Evolutionary conservation across 2,329 filamentous ascomycete genomes (phyloP).

Genomic region (Aspergillus quadricinctus): DNA sequence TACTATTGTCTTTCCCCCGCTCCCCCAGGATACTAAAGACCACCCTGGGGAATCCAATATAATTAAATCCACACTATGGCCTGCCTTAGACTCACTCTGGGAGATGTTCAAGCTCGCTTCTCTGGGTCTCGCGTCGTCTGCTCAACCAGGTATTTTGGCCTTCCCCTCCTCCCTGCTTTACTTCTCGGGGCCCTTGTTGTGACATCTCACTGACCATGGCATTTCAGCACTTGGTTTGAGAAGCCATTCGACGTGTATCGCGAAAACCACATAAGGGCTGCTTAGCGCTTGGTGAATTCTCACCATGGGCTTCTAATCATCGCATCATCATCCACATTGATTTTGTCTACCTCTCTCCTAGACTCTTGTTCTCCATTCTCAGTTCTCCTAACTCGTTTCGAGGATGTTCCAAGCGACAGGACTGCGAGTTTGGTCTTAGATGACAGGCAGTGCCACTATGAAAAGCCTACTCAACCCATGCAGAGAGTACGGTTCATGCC

Average conservation of each 20-base stretch:
- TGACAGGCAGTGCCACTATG: not conserved
- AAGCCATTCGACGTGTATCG: not conserved
- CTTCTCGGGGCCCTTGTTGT: not conserved
- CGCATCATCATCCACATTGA: not conserved
- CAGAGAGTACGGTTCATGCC: not conserved
- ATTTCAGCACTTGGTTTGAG: not conserved
- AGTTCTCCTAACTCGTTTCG: not conserved
- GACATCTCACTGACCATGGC: not conserved
- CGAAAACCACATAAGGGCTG: not conserved
- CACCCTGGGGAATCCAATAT: not conserved
- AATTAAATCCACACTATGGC: not conserved
- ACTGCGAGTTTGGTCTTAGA: not conserved
- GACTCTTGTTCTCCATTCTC: not conserved
- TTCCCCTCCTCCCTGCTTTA: not conserved
- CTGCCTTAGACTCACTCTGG: not conserved
- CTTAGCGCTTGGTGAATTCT: not conserved
- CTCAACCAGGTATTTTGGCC: not conserved
- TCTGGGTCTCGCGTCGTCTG: not conserved
- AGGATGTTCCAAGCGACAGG: not conserved
- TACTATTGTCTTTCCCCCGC: not conserved
- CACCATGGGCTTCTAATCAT: not conserved
- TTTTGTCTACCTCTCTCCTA: not conserved
- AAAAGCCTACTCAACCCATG: not conserved
- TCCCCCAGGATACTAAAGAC: not conserved
- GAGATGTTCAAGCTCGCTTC: not conserved